Conservation (phyloP, 768 basidiomycete species). For the Boletus coccyginus region DNA sequence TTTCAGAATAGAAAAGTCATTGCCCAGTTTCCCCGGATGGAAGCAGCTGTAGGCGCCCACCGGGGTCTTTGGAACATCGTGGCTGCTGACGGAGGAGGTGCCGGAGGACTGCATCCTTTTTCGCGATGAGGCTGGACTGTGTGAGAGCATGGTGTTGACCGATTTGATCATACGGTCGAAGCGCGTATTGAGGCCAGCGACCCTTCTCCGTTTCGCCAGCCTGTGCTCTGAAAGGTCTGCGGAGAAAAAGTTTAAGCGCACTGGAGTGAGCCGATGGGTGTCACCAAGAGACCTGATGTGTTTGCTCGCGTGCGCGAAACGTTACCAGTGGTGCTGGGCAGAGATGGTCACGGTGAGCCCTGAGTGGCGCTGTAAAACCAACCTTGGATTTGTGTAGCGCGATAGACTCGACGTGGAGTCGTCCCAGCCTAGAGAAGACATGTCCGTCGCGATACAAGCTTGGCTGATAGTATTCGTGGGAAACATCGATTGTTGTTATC, state of each 20-base stretch:
- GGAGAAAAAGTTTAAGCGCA: constrained; percentile 1
- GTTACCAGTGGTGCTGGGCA: neutral
- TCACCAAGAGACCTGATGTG: constrained; percentile 13
- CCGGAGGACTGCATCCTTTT: constrained; percentile 38
- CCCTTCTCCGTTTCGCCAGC: constrained; percentile 47
- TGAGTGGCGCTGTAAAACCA: neutral
- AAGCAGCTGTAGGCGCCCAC: constrained; percentile 38
- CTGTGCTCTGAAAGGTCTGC: constrained; percentile 8
- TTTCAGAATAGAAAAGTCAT: constrained; percentile 44
- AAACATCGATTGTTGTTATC: constrained; percentile 4
- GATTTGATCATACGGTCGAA: constrained; percentile 68
- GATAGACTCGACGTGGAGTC: constrained; percentile 17
- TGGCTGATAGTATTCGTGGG: neutral
- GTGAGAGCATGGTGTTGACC: constrained; percentile 42
- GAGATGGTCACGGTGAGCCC: neutral
- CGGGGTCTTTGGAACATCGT: constrained; percentile 40
- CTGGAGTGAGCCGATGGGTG: neutral
- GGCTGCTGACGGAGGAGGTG: constrained; percentile 45
- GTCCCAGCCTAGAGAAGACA: neutral
- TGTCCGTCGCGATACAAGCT: neutral
- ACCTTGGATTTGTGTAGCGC: constrained; percentile 10
- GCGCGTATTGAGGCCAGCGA: constrained; percentile 51
- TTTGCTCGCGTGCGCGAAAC: neutral
- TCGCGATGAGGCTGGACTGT: constrained; percentile 24
- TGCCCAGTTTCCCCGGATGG: constrained; percentile 35